phyloP scores from a whole-genome alignment of 2,329 filamentous ascomycete species.

The Aspergillus neotritici region DNA sequence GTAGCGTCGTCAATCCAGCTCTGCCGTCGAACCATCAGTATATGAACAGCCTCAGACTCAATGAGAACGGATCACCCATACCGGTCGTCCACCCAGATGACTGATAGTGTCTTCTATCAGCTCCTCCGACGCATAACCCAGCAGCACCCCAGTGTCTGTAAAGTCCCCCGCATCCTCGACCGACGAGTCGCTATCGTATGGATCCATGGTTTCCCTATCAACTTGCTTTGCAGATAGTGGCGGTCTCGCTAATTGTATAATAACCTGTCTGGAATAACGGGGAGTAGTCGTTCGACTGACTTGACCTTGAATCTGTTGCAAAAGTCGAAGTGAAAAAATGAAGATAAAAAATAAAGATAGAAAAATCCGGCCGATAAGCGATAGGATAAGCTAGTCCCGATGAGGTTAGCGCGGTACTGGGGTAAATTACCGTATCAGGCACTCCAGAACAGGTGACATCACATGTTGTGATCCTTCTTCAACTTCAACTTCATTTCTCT shows the following conservation, averaged over 20 bases:
- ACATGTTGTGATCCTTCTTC: slow-evolving; percentile 3
- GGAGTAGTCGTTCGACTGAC: not conserved
- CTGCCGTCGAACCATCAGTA: slow-evolving; percentile 42
- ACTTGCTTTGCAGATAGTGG: too few species aligned
- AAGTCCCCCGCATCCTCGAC: slow-evolving; percentile 56
- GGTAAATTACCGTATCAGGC: not conserved
- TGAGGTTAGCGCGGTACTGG: slow-evolving; percentile 7
- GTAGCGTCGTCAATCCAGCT: slow-evolving; percentile 73
- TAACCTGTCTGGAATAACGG: too few species aligned
- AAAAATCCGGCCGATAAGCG: slow-evolving; percentile 18
- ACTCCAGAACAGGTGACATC: not conserved
- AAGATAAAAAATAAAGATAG: not conserved
- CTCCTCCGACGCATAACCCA: slow-evolving; percentile 83
- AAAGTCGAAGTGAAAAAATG: not conserved
- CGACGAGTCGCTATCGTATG: slow-evolving; percentile 84
- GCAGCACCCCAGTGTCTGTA: slow-evolving; percentile 68
- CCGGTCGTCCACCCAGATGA: slow-evolving; percentile 79
- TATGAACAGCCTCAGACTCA: not conserved
- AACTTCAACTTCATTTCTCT: slow-evolving; percentile 6
- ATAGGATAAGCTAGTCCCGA: slow-evolving; percentile 11
- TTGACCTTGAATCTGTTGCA: not conserved
- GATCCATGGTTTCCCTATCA: slow-evolving; percentile 50
- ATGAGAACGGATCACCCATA: slow-evolving; percentile 45
- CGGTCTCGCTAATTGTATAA: too few species aligned
- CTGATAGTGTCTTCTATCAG: slow-evolving; percentile 76